phyloP scores from a whole-genome alignment of 352 stramenopile genomes.

The Pseudoperonospora humuli region DNA sequence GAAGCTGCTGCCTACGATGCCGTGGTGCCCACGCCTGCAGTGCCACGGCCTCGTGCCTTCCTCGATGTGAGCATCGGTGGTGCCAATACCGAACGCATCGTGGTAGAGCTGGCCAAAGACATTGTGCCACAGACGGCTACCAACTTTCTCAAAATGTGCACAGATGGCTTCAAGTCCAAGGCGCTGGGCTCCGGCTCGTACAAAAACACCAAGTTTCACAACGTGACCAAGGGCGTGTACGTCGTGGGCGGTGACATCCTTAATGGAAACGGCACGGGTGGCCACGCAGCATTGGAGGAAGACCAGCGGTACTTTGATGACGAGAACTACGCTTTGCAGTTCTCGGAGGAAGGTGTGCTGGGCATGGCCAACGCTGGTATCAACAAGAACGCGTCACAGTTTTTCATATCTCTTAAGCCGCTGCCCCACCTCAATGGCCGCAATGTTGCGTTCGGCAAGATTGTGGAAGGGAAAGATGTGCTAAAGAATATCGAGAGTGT shows the following conservation, averaged over 20 bases:
- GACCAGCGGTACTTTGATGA: constrained; percentile 76
- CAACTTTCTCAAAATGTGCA: constrained; percentile 77
- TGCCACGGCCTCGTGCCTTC: constrained; percentile 61
- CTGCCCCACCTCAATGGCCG: constrained; percentile 81
- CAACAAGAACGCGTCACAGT: constrained; percentile 99
- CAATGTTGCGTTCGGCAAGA: constrained; percentile 84
- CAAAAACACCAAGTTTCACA: constrained; percentile 81
- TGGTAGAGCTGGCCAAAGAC: constrained; percentile 78
- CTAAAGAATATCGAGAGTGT: constrained; percentile 78
- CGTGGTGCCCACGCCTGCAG: constrained; percentile 41
- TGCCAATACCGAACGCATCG: constrained; percentile 62
- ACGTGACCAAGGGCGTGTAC: constrained; percentile 78
- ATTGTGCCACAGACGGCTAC: constrained; percentile 65
- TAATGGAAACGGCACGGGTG: constrained; percentile 63
- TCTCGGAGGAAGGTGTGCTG: constrained; percentile 73
- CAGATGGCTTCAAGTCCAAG: constrained; percentile 52
- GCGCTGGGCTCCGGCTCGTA: constrained; percentile 61
- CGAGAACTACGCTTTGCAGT: constrained; percentile 84
- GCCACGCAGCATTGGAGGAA: constrained; percentile 60
- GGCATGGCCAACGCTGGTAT: constrained; percentile 97
- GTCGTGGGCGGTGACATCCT: constrained; percentile 69
- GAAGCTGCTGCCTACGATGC: constrained; percentile 55
- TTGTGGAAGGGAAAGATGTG: constrained; percentile 76
- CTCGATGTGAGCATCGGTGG: constrained; percentile 80
- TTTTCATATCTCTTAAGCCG: constrained; percentile 95